Base-by-base conservation (phyloP, 108 stramenopile species). In the Cyclotella sp. region DNA sequence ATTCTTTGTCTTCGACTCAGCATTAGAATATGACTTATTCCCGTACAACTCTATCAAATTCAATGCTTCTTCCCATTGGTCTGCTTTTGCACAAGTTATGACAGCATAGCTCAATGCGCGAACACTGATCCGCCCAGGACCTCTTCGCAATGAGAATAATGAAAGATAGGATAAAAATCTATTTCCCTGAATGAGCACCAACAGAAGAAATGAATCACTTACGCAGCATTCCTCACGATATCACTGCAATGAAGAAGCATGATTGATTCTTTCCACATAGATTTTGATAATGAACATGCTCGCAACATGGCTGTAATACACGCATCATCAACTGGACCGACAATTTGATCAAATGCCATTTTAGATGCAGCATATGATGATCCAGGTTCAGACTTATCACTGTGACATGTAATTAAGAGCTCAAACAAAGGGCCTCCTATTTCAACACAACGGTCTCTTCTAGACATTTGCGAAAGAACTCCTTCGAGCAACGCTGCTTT, bases 231-330 rank as follows among this genome's bases (percentile, higher is more conserved):
- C 27, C 57, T 80, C 0, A 87, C 73, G 45, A 89, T 85, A 68
- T 91, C 88, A 47, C 86, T 86, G 0, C 85, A 83, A 65, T 92
- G 89, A 21, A 89, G 65, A 5, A 90, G 65, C 12, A 70, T 64
- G 22, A 90, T 46, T 5, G 89, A 87, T 14, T 89, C 90, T 54
- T 86, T 49, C 89, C 92, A 93, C 43, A 73, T 63, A 18, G n/a
- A n/a, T n/a, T 63, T 42, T 5, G 73, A 59, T 24, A 42, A 53
- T 18, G 82, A 72, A 63, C 86, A 90, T 44, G 86, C 87, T 19
- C 58, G 78, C 41, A 90, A 63, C 46, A 90, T 87, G 18, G 88
- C 86, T 24, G 88, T 84, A n/a, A 93, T 67, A 67, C 89, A 90
- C 0, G 79, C 67, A 6, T 78, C 83, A 65, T 92, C 85, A 21